Percentiles rank a stretch among this genome's conserved stretches.
These are phyloP conservation scores for Xylariaceae sp. DNA, from an alignment of 2,329 filamentous ascomycete genomes.

Conservation along the genomic window DNA sequence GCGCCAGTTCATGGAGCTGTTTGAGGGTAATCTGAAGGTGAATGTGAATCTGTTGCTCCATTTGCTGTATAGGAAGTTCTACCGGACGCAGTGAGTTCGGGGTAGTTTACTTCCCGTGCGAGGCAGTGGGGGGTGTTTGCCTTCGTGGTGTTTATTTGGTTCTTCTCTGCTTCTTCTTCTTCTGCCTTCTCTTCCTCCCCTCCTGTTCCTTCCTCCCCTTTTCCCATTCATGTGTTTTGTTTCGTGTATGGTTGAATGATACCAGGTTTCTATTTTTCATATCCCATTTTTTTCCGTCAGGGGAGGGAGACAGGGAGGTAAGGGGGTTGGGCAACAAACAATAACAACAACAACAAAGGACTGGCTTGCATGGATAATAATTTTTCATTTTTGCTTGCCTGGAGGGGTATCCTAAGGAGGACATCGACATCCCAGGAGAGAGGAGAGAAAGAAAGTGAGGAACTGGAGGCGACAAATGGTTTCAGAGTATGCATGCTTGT, in stretches of 20 bases:
- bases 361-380: too few species aligned
- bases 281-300: slow-evolving; percentile 18
- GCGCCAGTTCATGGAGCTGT: slow-evolving; percentile 91
- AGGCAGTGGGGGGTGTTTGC: slow-evolving; percentile 1
- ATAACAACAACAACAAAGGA: too few species aligned
- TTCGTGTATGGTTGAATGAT: slow-evolving; percentile 11
- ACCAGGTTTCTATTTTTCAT: slow-evolving; percentile 15
- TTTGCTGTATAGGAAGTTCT: slow-evolving; percentile 98
- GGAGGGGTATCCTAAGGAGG: too few species aligned
- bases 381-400: neutral
- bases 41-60: slow-evolving; percentile 97
- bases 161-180: neutral
- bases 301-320: slow-evolving; percentile 9
- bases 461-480: too few species aligned
- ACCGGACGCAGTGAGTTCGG: slow-evolving; percentile 57
- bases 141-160: slow-evolving; percentile 2
- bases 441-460: too few species aligned
- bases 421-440: too few species aligned
- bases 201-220: neutral
- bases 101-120: neutral
- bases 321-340: slow-evolving; percentile 15
- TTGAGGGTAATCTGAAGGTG: slow-evolving; percentile 76
- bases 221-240: slow-evolving; percentile 7
- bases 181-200: neutral
- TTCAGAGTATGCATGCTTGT: too few species aligned